Evolutionary conservation across 306 rosid genomes (phyloP).

Genomic region (Sesbania bispinosa): DNA sequence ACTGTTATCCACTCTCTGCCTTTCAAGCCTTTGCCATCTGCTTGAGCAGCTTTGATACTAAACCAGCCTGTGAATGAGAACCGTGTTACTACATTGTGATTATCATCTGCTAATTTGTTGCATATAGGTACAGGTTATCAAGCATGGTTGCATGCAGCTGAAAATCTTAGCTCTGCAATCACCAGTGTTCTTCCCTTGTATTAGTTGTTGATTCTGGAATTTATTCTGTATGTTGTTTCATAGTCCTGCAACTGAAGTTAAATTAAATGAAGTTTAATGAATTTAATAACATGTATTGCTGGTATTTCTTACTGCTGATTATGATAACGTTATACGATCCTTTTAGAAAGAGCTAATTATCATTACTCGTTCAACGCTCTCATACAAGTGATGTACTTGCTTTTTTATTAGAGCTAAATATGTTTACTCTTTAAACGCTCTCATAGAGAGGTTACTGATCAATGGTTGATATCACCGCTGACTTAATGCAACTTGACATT

Average conservation of each 20-base stretch:
- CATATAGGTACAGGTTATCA: neutral
- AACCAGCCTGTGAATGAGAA: constrained; percentile 75
- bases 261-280: constrained; percentile 12
- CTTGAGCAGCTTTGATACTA: constrained; percentile 83
- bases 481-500: neutral
- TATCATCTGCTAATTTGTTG: constrained; percentile 1
- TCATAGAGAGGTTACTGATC: neutral
- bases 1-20: constrained; percentile 71
- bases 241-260: constrained; percentile 1
- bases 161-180: constrained; percentile 21
- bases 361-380: neutral
- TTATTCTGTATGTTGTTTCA: constrained; percentile 19
- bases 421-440: neutral
- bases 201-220: constrained; percentile 16
- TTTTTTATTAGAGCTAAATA: neutral
- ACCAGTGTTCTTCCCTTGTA: neutral
- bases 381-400: too few species aligned
- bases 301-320: neutral
- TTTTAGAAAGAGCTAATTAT: neutral
- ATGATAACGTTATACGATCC: neutral
- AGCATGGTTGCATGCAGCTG: constrained; percentile 5
- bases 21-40: constrained; percentile 80
- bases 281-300: neutral
- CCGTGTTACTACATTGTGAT: constrained; percentile 15
- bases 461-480: neutral